Evolutionary conservation across 2,329 filamentous ascomycete species (phyloP).

Genomic region (Chaetomium olivaceum): DNA sequence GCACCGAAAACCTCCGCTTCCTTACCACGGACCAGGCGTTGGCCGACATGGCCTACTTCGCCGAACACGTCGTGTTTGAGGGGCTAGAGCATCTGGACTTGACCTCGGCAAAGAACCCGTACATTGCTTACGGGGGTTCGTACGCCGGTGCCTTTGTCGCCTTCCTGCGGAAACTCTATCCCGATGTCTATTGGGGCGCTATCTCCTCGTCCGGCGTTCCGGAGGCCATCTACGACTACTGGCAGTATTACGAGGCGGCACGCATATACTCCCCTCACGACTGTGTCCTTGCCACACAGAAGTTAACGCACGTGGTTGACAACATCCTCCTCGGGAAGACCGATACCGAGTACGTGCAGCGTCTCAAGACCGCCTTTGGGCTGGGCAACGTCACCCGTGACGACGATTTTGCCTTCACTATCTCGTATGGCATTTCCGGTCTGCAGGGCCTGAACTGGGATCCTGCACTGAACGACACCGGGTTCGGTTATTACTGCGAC

Average conservation of each 20-base stretch:
- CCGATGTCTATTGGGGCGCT: slow-evolving; percentile 73
- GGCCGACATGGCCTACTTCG: slow-evolving; percentile 81
- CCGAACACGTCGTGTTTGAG: slow-evolving; percentile 67
- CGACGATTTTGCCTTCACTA: slow-evolving; percentile 50
- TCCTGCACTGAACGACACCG: slow-evolving; percentile 44
- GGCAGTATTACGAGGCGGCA: slow-evolving; percentile 58
- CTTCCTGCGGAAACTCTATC: slow-evolving; percentile 73
- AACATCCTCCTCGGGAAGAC: slow-evolving; percentile 49
- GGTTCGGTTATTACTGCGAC: slow-evolving; percentile 51
- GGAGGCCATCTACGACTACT: slow-evolving; percentile 75
- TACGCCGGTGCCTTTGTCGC: slow-evolving; percentile 82
- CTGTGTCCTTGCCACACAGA: slow-evolving; percentile 66
- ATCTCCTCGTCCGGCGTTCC: slow-evolving; percentile 82
- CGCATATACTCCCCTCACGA: slow-evolving; percentile 53
- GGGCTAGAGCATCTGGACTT: slow-evolving; percentile 69
- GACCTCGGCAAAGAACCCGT: slow-evolving; percentile 65
- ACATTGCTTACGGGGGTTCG: slow-evolving; percentile 79
- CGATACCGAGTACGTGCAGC: slow-evolving; percentile 44
- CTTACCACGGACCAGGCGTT: slow-evolving; percentile 80
- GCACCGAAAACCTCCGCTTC: slow-evolving; percentile 72
- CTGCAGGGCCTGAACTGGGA: slow-evolving; percentile 58
- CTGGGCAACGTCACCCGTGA: slow-evolving; percentile 47
- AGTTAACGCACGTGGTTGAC: slow-evolving; percentile 53
- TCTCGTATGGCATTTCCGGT: slow-evolving; percentile 45
- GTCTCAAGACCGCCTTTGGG: slow-evolving; percentile 49